These are phyloP conservation scores for Rhodocollybia butyracea DNA, from an alignment of 768 basidiomycete genomes.

Conservation along the genomic window DNA sequence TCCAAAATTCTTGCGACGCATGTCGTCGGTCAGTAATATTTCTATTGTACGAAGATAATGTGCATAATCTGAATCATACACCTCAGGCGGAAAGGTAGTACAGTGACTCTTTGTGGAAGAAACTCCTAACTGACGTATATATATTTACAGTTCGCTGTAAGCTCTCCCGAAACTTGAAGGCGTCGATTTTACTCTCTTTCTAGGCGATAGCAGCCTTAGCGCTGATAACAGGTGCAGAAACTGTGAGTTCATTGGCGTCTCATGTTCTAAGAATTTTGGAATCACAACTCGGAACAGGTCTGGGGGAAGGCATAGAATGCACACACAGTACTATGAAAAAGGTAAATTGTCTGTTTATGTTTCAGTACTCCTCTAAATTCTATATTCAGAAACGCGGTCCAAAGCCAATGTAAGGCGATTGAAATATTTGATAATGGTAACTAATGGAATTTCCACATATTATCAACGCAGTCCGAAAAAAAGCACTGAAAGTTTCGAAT, in stretches of 20 bases:
- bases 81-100: too few species aligned
- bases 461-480: neutral
- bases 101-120: too few species aligned
- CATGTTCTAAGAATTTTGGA: too few species aligned
- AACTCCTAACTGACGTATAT: slow-evolving; percentile 3
- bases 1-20: too few species aligned
- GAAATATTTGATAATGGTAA: neutral
- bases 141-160: slow-evolving; percentile 42
- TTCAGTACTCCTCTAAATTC: neutral
- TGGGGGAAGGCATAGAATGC: slow-evolving; percentile 23
- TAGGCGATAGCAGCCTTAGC: slow-evolving; percentile 45
- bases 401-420: neutral
- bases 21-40: too few species aligned
- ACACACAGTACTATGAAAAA: slow-evolving; percentile 2
- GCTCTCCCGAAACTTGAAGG: slow-evolving; percentile 4
- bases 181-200: neutral
- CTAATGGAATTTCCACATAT: neutral
- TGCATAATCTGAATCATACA: too few species aligned
- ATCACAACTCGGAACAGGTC: too few species aligned
- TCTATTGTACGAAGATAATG: too few species aligned
- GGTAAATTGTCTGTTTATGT: neutral
- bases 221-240: slow-evolving; percentile 37
- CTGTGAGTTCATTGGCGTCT: too few species aligned
- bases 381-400: slow-evolving; percentile 1
- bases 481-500: slow-evolving; percentile 5